Evolutionary conservation across 441 rosid species (phyloP).

Genomic region (Populus hybrid): DNA sequence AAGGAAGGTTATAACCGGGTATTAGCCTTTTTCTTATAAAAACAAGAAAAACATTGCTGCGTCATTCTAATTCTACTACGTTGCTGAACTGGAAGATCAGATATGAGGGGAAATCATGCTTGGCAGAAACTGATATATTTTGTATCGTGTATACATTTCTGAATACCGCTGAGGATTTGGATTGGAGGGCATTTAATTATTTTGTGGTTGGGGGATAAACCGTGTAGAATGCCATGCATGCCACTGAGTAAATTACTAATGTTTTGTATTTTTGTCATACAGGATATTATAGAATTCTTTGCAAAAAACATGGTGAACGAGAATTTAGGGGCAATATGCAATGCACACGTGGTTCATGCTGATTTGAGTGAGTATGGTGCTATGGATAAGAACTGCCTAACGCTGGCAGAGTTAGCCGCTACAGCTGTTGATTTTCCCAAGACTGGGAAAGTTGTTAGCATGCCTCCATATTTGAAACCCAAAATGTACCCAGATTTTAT

Average conservation of each 20-base stretch:
- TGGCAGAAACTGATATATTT: neutral
- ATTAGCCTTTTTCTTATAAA: neutral
- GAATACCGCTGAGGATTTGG: neutral
- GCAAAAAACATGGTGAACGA: conserved; percentile 70
- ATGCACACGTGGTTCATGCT: conserved; percentile 90
- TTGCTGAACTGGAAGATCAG: too few species aligned
- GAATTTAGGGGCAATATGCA: conserved; percentile 69
- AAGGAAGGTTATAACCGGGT: neutral
- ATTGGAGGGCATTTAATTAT: neutral
- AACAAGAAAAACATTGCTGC: neutral
- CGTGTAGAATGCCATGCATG: neutral
- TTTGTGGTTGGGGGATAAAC: conserved; percentile 36
- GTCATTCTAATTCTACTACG: neutral
- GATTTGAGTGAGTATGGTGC: conserved; percentile 76
- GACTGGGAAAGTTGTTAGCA: conserved; percentile 72
- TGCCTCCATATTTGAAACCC: conserved; percentile 72
- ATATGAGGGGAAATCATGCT: neutral
- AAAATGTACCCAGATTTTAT: conserved; percentile 85
- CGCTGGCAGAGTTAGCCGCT: conserved; percentile 84
- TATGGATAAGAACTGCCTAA: conserved; percentile 59
- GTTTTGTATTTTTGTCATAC: conserved; percentile 30
- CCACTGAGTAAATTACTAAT: neutral
- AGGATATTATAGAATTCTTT: conserved; percentile 84
- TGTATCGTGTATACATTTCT: neutral
- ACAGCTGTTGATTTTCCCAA: conserved; percentile 90